phyloP scores from a whole-genome alignment of 768 basidiomycete genomes.

The Psilocybe cubensis region DNA sequence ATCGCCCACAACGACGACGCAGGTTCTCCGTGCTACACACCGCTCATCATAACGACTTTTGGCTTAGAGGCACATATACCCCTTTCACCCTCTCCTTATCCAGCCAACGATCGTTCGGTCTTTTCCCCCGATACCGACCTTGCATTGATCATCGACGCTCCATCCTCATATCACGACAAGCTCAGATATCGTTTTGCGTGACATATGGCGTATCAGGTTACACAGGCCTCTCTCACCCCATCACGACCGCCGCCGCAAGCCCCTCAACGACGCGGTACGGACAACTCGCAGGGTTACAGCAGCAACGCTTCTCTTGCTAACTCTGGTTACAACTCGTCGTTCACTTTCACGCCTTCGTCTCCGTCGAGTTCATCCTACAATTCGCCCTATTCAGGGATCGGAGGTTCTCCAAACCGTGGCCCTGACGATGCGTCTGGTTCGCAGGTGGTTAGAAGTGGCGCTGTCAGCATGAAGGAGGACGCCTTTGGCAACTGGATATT shows the following conservation, averaged over 20 bases:
- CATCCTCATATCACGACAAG: conserved; percentile 9
- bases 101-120: conserved; percentile 13
- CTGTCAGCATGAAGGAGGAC: conserved; percentile 91
- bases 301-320: conserved; percentile 47
- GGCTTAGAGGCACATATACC: conserved; percentile 8
- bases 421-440: conserved; percentile 36
- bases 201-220: conserved; percentile 41
- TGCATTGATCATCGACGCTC: conserved; percentile 15
- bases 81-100: conserved; percentile 8
- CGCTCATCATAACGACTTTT: background rate
- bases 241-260: conserved; percentile 79
- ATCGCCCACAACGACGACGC: conserved; percentile 16
- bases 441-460: conserved; percentile 68
- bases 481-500: conserved; percentile 92
- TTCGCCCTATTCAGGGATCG: conserved; percentile 78
- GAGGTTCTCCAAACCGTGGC: conserved; percentile 71
- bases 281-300: conserved; percentile 39
- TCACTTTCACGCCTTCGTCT: conserved; percentile 52
- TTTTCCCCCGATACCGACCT: conserved; percentile 14
- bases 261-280: conserved; percentile 52
- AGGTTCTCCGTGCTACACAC: background rate
- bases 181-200: background rate
- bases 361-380: conserved; percentile 65
- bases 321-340: conserved; percentile 64
- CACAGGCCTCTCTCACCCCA: conserved; percentile 68